Evolutionary conservation across 345 rosid species (phyloP).

Genomic region (Odontarrhena argentea): DNA sequence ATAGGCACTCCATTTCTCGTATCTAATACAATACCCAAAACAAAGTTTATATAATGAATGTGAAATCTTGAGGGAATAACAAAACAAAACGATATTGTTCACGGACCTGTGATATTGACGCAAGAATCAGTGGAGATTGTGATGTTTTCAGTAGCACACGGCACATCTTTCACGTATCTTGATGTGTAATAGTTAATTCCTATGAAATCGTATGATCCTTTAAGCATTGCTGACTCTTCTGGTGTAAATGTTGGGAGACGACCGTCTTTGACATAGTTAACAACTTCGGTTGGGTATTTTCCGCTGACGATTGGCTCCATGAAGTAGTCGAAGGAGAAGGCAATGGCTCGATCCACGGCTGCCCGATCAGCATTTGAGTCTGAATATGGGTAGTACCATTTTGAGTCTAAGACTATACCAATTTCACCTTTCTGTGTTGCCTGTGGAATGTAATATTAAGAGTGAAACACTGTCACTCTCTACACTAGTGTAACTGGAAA

Average conservation of each 20-base stretch:
- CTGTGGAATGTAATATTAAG: constrained; percentile 28
- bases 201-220: too few species aligned
- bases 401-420: constrained; percentile 45
- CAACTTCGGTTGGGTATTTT: constrained; percentile 24
- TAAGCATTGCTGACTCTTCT: constrained; percentile 31
- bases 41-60: neutral
- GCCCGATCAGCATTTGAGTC: constrained; percentile 31
- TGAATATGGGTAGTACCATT: constrained; percentile 50
- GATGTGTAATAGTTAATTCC: too few species aligned
- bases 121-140: constrained; percentile 50
- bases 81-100: neutral
- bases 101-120: constrained; percentile 31
- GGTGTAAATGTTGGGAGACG: constrained; percentile 48
- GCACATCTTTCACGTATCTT: too few species aligned
- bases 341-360: constrained; percentile 47
- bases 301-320: constrained; percentile 43
- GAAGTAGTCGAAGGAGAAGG: constrained; percentile 51
- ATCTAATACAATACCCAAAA: constrained; percentile 23
- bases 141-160: constrained; percentile 3
- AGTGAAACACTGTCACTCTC: too few species aligned
- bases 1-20: constrained; percentile 46
- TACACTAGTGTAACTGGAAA: too few species aligned
- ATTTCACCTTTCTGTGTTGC: constrained; percentile 6
- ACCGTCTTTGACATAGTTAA: constrained; percentile 39
- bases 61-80: neutral